phyloP scores from a whole-genome alignment of 116 monocot genomes.

The Papilionanthe hybrid region DNA sequence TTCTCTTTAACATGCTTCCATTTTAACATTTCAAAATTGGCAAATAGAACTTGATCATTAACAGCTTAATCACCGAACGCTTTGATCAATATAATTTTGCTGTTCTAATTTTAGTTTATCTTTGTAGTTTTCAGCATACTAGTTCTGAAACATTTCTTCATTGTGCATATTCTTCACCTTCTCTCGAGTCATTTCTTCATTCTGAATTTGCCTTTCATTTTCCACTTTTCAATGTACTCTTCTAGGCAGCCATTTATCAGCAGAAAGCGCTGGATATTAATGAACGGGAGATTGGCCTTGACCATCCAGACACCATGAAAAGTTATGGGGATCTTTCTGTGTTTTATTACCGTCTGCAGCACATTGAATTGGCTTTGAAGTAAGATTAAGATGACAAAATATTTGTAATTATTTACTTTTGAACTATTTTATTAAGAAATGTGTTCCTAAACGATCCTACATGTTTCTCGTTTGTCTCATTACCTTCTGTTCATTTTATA shows the following conservation, averaged over 20 bases:
- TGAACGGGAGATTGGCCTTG: slow-evolving; percentile 95
- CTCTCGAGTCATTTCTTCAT: not conserved
- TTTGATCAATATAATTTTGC: too few relatives aligned
- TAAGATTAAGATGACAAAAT: slow-evolving; percentile 25
- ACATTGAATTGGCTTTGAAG: slow-evolving; percentile 90
- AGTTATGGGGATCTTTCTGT: slow-evolving; percentile 98
- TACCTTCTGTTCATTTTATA: too few relatives aligned
- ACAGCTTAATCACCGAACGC: not conserved
- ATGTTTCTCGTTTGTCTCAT: too few relatives aligned
- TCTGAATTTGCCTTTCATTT: not conserved
- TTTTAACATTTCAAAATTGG: not conserved
- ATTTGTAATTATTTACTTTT: not conserved
- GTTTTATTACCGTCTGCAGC: slow-evolving; percentile 93
- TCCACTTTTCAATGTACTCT: not conserved
- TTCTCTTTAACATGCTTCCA: not conserved
- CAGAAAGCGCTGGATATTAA: slow-evolving; percentile 85
- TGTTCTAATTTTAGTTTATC: not conserved
- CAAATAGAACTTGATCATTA: not conserved
- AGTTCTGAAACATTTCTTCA: too few relatives aligned
- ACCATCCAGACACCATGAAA: slow-evolving; percentile 97
- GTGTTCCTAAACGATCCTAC: not conserved
- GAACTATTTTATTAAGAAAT: not conserved
- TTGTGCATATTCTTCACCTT: not conserved
- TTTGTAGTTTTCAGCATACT: not conserved
- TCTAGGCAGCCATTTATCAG: slow-evolving; percentile 67